phyloP scores from a whole-genome alignment of 2,329 filamentous ascomycete species.

The Fonsecaea monophora region DNA sequence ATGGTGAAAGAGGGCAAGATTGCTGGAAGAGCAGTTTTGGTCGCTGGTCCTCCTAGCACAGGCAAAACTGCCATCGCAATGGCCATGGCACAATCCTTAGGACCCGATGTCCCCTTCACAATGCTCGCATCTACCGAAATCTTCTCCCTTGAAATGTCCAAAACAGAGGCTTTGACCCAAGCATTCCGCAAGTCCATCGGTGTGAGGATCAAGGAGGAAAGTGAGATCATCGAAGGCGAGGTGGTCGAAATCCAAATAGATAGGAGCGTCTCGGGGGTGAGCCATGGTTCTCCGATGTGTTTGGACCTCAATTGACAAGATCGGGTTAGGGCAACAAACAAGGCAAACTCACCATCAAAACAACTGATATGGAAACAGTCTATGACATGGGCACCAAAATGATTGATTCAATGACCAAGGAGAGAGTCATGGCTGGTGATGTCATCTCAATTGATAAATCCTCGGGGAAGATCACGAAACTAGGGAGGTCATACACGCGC shows the following conservation, averaged over 20 bases:
- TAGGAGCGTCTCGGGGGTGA: slow-evolving; percentile 85
- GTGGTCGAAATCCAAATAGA: slow-evolving; percentile 99
- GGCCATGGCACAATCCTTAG: slow-evolving; percentile 97
- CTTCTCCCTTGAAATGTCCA: slow-evolving; percentile 98
- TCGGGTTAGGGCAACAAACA: slow-evolving; percentile 79
- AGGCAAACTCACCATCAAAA: slow-evolving; percentile 99
- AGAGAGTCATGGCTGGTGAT: slow-evolving; percentile 97
- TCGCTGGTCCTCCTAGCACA: slow-evolving; percentile 93
- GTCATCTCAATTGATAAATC: slow-evolving; percentile 99
- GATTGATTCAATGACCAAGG: slow-evolving; percentile 99
- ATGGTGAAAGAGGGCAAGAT: slow-evolving; percentile 99
- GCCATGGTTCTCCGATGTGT: slow-evolving; percentile 26
- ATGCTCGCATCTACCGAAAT: slow-evolving; percentile 96
- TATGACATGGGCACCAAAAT: slow-evolving; percentile 99
- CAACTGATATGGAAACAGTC: slow-evolving; percentile 98
- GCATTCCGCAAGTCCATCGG: slow-evolving; percentile 99
- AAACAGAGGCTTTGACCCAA: slow-evolving; percentile 96
- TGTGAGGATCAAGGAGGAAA: slow-evolving; percentile 97
- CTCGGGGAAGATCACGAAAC: slow-evolving; percentile 95
- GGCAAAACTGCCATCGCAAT: slow-evolving; percentile 99
- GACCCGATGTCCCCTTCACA: slow-evolving; percentile 93
- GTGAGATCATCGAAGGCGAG: slow-evolving; percentile 98
- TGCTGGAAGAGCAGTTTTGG: slow-evolving; percentile 89
- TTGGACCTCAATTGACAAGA: slow-evolving; percentile 9
- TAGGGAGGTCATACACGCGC: slow-evolving; percentile 91